Base-by-base conservation (phyloP, 164 flowering plant species). In the Amborella trichopoda region DNA sequence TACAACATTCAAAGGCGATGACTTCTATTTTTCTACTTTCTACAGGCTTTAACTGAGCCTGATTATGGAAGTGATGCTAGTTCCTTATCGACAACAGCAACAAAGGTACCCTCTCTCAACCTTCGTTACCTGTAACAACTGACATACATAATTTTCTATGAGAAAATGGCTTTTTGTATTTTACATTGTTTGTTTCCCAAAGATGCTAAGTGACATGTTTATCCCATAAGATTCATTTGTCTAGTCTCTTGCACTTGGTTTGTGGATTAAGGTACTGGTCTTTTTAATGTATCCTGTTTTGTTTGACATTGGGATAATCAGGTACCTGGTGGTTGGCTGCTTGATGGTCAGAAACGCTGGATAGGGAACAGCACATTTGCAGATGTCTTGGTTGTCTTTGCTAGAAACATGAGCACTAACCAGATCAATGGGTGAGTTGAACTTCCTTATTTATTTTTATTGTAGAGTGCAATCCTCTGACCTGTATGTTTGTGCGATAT, bases 281-380 rank as follows among this genome's bases (percentile, higher is more conserved):
- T 2, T 28, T 4, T 17, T 32, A 1, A 33, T 52, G n/a, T 32
- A 28, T 9, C 23, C 1, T 51, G 18, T 33, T 21, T 25, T 25
- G 23, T 22, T 12, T 52, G 38, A 27, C 28, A 23, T 64, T 61
- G 51, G 39, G 47, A 2, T 32, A 32, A 10, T 32, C 61, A 87
- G 99, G 90, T 84, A 36, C 74, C 68, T 34, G 94, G 96, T 53
- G 99, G 99, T 48, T 91, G 96, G 96, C 48, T 84, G 41, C 66
- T 91, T 55, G 83, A 84, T 56, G 96, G 99, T 43, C 94, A 87
- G 63, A 91, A 91, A 54, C 90, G 96, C 4, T 91, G 96, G 99
- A 91, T 91, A 38, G 96, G 96, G 44, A 91, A 91, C 52, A 78
- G 94, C 59, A 87, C 96, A n/a, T 91, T 91, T 73, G 95, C 96